A percentile compares a stretch with the other conserved stretches of the same genome.
These are phyloP conservation scores for Salix arbutifolia DNA, from an alignment of 345 rosid genomes.

Conservation along the genomic window DNA sequence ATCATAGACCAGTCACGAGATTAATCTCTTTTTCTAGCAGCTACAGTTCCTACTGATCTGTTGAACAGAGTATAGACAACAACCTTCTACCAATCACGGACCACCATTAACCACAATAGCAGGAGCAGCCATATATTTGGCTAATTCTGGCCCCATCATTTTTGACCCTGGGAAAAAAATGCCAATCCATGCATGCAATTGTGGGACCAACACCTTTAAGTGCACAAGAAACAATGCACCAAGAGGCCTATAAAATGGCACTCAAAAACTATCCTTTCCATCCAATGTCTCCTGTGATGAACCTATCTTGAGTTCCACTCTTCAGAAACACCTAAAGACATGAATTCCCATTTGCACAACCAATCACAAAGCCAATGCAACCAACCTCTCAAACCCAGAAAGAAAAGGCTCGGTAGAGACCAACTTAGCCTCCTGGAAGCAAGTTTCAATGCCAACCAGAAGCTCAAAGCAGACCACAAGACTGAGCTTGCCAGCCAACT, in stretches of 20 bases:
- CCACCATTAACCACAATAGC: not conserved
- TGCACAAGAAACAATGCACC: not conserved
- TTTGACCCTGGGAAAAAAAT: not conserved
- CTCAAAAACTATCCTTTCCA: not conserved
- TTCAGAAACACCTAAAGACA: not conserved
- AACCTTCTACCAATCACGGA: not conserved
- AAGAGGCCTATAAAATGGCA: not conserved
- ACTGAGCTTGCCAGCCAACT: constrained; percentile 36
- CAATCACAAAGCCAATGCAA: not conserved
- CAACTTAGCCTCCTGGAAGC: constrained; percentile 27
- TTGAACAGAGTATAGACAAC: not conserved
- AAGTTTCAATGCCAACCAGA: constrained; percentile 38
- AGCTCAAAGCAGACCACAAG: constrained; percentile 36
- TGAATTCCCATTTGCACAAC: not conserved
- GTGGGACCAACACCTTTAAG: not conserved
- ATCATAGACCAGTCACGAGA: not conserved
- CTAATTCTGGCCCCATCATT: not conserved
- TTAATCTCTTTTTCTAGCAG: not conserved
- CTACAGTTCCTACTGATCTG: not conserved
- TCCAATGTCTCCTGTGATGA: not conserved
- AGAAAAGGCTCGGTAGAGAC: constrained; percentile 5
- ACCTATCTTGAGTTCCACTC: not conserved
- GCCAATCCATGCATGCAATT: too few species aligned
- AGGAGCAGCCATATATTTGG: not conserved
- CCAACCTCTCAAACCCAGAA: constrained; percentile 1